phyloP scores from a whole-genome alignment of 1,139 yeast genomes.

The Scheffersomyces titani region DNA sequence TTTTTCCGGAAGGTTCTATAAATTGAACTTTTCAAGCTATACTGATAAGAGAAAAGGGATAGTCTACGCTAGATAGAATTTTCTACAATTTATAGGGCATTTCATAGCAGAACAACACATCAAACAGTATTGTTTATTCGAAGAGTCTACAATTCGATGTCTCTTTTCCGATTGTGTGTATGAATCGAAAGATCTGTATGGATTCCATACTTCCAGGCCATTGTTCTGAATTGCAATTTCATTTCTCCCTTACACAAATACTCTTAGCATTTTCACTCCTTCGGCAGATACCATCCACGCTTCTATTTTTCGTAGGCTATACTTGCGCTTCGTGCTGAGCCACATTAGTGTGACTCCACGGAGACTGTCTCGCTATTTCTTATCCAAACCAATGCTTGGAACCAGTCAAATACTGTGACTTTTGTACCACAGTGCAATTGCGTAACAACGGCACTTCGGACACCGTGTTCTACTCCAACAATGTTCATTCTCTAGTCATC shows the following conservation, averaged over 20 bases:
- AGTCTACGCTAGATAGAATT: neutral
- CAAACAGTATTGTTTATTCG: neutral
- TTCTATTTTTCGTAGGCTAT: neutral
- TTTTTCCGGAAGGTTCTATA: no score
- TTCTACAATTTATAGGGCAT: neutral
- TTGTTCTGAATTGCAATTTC: neutral
- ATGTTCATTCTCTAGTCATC: neutral
- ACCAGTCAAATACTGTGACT: neutral
- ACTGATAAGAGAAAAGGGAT: neutral
- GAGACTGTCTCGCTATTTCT: neutral
- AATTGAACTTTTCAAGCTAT: no score
- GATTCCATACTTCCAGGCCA: neutral
- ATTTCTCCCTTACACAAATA: neutral
- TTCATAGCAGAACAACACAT: neutral
- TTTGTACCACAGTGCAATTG: no score
- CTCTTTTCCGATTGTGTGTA: no score
- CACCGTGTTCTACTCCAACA: neutral
- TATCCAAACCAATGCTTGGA: neutral
- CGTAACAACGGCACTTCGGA: no score
- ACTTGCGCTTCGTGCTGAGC: neutral
- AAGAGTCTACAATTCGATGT: neutral
- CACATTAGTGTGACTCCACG: neutral
- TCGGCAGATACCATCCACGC: neutral
- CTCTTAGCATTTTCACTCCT: neutral
- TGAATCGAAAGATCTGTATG: neutral